Evolutionary conservation across 225 moss, liverwort and hornwort genomes (phyloP).

Genomic region (Takakia lepidozioides): DNA sequence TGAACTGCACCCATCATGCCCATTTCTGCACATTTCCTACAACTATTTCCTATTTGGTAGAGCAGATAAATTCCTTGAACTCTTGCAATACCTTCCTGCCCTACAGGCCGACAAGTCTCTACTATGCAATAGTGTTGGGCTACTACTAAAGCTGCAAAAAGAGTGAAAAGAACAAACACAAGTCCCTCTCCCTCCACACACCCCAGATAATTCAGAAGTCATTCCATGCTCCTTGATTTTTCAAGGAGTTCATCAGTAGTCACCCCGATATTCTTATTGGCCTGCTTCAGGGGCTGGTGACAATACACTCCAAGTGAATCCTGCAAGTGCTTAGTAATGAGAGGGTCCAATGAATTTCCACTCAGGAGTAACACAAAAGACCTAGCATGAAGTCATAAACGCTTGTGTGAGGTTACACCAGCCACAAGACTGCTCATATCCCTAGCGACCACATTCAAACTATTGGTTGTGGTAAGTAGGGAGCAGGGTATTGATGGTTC

Average conservation of each 20-base stretch:
- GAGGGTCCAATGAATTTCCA: not conserved
- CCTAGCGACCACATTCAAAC: not conserved
- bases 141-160: too few relatives aligned
- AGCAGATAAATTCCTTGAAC: not conserved
- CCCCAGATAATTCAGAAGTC: too few relatives aligned
- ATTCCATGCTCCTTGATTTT: too few relatives aligned
- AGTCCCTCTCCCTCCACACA: too few relatives aligned
- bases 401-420: not conserved
- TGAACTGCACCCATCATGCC: too few relatives aligned
- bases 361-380: not conserved
- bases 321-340: constrained; percentile 20
- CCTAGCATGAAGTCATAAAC: not conserved
- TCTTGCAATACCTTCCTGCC: too few relatives aligned
- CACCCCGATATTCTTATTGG: constrained; percentile 38
- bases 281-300: constrained; percentile 38
- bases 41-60: not conserved
- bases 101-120: too few relatives aligned
- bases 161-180: too few relatives aligned
- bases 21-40: too few relatives aligned
- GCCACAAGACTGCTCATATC: not conserved
- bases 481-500: too few relatives aligned
- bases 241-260: constrained; percentile 54
- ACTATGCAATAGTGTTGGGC: too few relatives aligned
- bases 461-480: too few relatives aligned
- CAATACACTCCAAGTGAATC: constrained; percentile 40